These are phyloP conservation scores for Globisporangium paroecandrum DNA, from an alignment of 352 stramenopile species.

Conservation along the genomic window DNA sequence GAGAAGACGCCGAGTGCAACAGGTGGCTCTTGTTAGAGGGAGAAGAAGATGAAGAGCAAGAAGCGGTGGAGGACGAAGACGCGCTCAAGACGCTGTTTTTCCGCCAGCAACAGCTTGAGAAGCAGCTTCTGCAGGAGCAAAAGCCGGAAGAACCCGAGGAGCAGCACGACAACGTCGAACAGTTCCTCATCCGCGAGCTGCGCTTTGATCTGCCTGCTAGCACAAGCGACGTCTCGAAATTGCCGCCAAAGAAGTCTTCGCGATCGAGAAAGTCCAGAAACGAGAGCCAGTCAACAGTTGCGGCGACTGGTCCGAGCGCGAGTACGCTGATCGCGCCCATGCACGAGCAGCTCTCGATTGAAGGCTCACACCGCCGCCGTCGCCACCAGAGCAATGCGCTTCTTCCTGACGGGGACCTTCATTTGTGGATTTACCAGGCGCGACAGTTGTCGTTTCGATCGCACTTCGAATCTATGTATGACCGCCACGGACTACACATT, in stretches of 20 bases:
- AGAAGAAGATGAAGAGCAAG: neutral
- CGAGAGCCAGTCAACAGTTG: neutral
- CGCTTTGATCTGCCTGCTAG: neutral
- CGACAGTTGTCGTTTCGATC: conserved; percentile 37
- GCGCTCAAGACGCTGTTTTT: conserved; percentile 15
- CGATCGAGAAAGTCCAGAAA: neutral
- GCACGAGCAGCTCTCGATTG: neutral
- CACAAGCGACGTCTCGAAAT: neutral
- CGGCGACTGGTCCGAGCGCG: neutral
- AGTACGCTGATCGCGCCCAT: neutral
- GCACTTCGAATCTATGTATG: conserved; percentile 44
- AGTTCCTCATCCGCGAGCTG: conserved; percentile 13
- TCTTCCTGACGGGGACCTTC: conserved; percentile 30
- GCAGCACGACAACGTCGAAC: conserved; percentile 7
- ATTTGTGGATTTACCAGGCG: conserved; percentile 54
- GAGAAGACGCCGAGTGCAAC: neutral
- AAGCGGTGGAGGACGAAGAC: conserved; percentile 12
- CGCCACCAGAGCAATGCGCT: conserved; percentile 13
- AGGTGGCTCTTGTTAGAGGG: neutral
- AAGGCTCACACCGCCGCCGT: neutral
- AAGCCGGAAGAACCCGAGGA: neutral
- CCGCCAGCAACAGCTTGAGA: conserved; percentile 14
- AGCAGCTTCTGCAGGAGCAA: neutral
- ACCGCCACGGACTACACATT: conserved; percentile 39
- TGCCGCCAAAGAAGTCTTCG: neutral